These are phyloP conservation scores for Neurospora sp. DNA, from an alignment of 2,329 filamentous ascomycete species.

Conservation along the genomic window DNA sequence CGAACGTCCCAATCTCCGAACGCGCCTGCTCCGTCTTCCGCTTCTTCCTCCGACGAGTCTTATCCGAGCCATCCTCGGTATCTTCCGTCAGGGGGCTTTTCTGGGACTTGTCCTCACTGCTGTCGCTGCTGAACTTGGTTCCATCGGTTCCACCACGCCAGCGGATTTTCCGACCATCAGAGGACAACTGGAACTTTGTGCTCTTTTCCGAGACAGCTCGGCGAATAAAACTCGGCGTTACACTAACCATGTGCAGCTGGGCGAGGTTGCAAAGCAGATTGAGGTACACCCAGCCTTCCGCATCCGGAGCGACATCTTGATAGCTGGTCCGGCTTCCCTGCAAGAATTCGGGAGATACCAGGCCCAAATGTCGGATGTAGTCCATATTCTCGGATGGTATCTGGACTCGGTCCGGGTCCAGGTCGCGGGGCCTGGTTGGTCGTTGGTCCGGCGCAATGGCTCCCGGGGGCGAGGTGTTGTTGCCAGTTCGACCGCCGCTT, in stretches of 20 bases:
- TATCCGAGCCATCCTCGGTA: constrained; percentile 30
- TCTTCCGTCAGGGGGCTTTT: constrained; percentile 41
- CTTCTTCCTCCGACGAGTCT: constrained; percentile 33
- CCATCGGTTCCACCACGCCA: constrained; percentile 63
- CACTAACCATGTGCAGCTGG: constrained; percentile 75
- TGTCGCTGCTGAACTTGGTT: constrained; percentile 57
- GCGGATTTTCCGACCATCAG: constrained; percentile 66
- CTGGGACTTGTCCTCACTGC: constrained; percentile 38
- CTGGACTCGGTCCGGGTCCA: constrained; percentile 70
- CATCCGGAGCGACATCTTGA: constrained; percentile 46
- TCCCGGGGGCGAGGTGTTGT: constrained; percentile 31
- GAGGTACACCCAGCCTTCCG: constrained; percentile 72
- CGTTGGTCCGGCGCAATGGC: constrained; percentile 53
- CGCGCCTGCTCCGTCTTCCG: constrained; percentile 35
- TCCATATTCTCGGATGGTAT: constrained; percentile 68
- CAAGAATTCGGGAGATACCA: constrained; percentile 48
- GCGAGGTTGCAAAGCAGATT: constrained; percentile 74
- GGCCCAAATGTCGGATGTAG: constrained; percentile 65
- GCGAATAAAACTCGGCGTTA: constrained; percentile 68
- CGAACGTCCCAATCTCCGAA: constrained; percentile 29
- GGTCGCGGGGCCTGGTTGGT: constrained; percentile 64
- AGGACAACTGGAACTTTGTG: constrained; percentile 65
- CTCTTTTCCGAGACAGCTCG: constrained; percentile 61
- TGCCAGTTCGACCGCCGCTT: constrained; percentile 19
- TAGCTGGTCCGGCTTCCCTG: constrained; percentile 28